Evolutionary conservation across 2,329 filamentous ascomycete genomes (phyloP).

Genomic region (Hymenoscyphus repandus): DNA sequence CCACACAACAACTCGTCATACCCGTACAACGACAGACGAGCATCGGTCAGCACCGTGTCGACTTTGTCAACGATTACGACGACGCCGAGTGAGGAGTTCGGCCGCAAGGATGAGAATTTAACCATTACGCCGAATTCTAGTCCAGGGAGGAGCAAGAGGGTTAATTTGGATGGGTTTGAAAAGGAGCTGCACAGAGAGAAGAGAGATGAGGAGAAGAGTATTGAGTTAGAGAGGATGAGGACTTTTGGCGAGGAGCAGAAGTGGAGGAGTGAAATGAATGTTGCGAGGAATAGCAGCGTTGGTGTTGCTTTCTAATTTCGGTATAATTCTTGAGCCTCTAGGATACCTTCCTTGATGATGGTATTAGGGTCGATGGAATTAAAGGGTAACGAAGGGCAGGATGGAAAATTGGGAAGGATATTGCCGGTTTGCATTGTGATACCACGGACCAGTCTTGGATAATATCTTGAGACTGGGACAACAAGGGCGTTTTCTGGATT

Average conservation of each 20-base stretch:
- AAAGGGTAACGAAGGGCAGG: background rate
- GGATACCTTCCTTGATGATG: background rate
- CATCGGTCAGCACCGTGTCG: slow-evolving; percentile 38
- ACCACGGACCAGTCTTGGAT: background rate
- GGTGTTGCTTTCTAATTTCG: slow-evolving; percentile 40
- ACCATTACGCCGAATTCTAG: slow-evolving; percentile 41
- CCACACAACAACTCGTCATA: slow-evolving; percentile 12
- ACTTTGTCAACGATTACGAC: slow-evolving; percentile 27
- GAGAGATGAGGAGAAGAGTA: slow-evolving; percentile 17
- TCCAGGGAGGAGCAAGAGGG: slow-evolving; percentile 14
- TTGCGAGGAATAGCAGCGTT: slow-evolving; percentile 34
- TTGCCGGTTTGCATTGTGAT: background rate
- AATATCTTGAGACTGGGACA: background rate
- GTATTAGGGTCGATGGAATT: background rate
- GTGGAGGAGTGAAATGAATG: slow-evolving; percentile 28
- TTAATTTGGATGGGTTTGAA: slow-evolving; percentile 14
- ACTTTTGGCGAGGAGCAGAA: slow-evolving; percentile 24
- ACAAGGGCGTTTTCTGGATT: background rate
- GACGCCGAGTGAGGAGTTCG: slow-evolving; percentile 35
- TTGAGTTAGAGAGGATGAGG: slow-evolving; percentile 19
- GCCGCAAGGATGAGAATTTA: slow-evolving; percentile 35
- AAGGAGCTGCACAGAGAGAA: background rate
- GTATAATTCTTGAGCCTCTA: background rate
- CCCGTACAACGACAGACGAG: slow-evolving; percentile 36
- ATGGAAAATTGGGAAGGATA: background rate